These are phyloP conservation scores for Aspergillus avenaceus DNA, from an alignment of 495 filamentous ascomycete genomes.

Conservation along the genomic window DNA sequence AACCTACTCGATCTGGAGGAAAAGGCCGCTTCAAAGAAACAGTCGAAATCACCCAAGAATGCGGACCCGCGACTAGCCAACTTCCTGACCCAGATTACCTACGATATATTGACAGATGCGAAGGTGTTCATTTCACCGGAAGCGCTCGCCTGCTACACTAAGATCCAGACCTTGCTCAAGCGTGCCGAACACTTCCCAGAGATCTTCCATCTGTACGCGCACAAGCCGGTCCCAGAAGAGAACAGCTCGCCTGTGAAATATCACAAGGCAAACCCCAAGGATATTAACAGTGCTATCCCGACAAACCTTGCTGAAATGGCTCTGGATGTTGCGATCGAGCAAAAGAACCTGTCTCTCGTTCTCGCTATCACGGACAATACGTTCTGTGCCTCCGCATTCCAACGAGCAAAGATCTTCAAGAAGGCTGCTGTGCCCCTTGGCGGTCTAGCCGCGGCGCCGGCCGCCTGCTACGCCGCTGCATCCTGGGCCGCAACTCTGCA, in stretches of 20 bases:
- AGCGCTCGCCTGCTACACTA: conserved; percentile 65
- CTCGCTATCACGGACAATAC: conserved; percentile 76
- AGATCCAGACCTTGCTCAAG: conserved; percentile 65
- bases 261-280: conserved; percentile 59
- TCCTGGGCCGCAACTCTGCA: conserved; percentile 53
- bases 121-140: conserved; percentile 75
- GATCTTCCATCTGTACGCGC: conserved; percentile 76
- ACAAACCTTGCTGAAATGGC: conserved; percentile 61
- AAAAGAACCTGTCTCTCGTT: conserved; percentile 69
- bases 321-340: conserved; percentile 69
- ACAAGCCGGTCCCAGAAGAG: conserved; percentile 70
- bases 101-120: conserved; percentile 65
- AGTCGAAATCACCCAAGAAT: conserved; percentile 12
- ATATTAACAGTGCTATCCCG: conserved; percentile 67
- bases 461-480: conserved; percentile 66
- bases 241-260: conserved; percentile 55
- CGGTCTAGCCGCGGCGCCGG: conserved; percentile 55
- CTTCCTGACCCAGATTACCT: conserved; percentile 50
- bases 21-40: conserved; percentile 23
- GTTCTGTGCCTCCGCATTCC: conserved; percentile 69
- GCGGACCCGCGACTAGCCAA: conserved; percentile 29
- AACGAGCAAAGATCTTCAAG: conserved; percentile 58
- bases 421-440: conserved; percentile 48
- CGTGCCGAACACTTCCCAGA: conserved; percentile 70
- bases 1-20: conserved; percentile 51